Evolutionary conservation across 108 stramenopile species (phyloP), one percentile per base, ranked within the genome.

Genomic region (Parmales sp.): DNA sequence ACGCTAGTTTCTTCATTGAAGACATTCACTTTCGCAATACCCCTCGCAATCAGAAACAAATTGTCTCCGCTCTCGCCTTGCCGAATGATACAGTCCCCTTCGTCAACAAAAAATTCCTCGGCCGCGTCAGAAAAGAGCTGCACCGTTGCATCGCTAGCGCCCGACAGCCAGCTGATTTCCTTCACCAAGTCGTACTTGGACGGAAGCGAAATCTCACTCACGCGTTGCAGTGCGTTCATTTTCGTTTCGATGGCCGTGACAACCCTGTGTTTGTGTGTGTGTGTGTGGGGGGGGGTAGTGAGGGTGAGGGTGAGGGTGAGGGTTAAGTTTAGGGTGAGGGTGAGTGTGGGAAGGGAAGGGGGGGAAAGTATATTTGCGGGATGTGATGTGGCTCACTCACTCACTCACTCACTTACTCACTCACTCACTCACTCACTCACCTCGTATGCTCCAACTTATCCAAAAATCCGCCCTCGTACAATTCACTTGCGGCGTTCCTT

Each of bases 401-500:
- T n/a, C n/a, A n/a, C n/a, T n/a, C n/a, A n/a, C n/a, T n/a, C n/a
- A n/a, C n/a, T n/a, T n/a, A n/a, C n/a, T n/a, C n/a, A n/a, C n/a
- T n/a, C n/a, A n/a, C n/a, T n/a, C n/a, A n/a, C n/a, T n/a, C n/a
- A n/a, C n/a, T n/a, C n/a, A n/a, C n/a, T n/a, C n/a, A n/a, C n/a
- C n/a, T n/a, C n/a, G n/a, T 20, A 34, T 60, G 54, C 54, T 60
- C 54, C n/a, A 60, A 20, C 54, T 60, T 60, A 16, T 60, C 54
- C 54, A 60, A 31, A 34, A 60, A 60, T 6, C 54, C 54, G 16
- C 36, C 54, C 54, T 60, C 54, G 54, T 19, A 60, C 1, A 60
- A 34, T 16, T 60, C 31, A 28, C 31, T 4, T 1, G 54, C 54
- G 4, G 54, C 31, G 2, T 13, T 13, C 20, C 54, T 0, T 34